Conservation (phyloP, 345 rosid species). For the Litchi chinensis region DNA sequence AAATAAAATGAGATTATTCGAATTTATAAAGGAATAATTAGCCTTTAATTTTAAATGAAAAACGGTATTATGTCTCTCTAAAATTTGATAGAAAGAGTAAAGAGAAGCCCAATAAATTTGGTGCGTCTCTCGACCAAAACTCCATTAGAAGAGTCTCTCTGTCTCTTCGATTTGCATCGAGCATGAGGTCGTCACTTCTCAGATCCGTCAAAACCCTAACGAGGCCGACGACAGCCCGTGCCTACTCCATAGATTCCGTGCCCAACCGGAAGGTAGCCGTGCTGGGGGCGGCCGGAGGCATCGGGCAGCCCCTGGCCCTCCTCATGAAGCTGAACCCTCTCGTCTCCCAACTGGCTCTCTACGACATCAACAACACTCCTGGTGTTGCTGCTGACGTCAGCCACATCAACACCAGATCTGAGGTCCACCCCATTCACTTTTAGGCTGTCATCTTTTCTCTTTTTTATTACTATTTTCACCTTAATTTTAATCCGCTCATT, state of each 20-base stretch:
- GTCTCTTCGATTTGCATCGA: not conserved
- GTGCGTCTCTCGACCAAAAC: too few relatives aligned
- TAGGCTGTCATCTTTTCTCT: not conserved
- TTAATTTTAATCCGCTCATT: not conserved
- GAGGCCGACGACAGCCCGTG: conserved; percentile 52
- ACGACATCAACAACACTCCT: conserved; percentile 72
- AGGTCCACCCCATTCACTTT: conserved; percentile 31
- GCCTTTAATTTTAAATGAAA: too few relatives aligned
- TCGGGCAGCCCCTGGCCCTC: conserved; percentile 76
- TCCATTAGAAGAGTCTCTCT: too few relatives aligned
- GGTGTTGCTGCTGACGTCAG: conserved; percentile 85
- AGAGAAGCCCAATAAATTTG: too few relatives aligned
- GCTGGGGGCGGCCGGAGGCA: conserved; percentile 86
- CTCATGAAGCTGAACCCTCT: conserved; percentile 85
- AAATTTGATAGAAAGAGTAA: too few relatives aligned
- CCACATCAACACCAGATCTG: conserved; percentile 76
- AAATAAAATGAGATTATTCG: too few relatives aligned
- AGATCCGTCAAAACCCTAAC: conserved; percentile 34
- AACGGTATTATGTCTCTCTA: too few relatives aligned
- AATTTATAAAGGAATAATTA: too few relatives aligned
- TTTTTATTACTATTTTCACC: not conserved
- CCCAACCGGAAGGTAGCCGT: conserved; percentile 75
- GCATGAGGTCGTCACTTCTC: conserved; percentile 17
- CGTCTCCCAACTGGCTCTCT: conserved; percentile 69
- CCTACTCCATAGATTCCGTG: conserved; percentile 56